Evolutionary conservation across 176 grass and related monocot genomes (phyloP).

Genomic region (Aegilops umbellulata): DNA sequence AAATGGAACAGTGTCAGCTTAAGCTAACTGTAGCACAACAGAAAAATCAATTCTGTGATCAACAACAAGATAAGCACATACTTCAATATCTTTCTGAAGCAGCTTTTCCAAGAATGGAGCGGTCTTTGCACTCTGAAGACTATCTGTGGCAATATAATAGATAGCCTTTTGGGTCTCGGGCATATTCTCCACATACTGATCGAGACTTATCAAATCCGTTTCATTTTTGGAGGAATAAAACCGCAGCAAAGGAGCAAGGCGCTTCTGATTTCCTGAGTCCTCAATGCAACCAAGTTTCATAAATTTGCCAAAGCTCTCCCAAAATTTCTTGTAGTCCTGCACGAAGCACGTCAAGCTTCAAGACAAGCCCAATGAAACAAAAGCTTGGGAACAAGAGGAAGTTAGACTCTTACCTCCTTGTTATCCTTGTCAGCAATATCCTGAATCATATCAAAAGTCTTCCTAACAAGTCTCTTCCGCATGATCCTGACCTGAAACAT

Average conservation of each 20-base stretch:
- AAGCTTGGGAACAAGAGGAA: not conserved
- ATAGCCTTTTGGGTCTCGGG: constrained; percentile 75
- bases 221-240: constrained; percentile 85
- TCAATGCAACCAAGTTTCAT: constrained; percentile 93
- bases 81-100: constrained; percentile 87
- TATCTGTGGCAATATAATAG: constrained; percentile 91
- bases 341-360: constrained; percentile 7
- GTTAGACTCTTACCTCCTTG: constrained; percentile 51
- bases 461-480: constrained; percentile 93
- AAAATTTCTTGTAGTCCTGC: constrained; percentile 90
- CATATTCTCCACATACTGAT: constrained; percentile 90
- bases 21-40: not conserved
- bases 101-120: constrained; percentile 91
- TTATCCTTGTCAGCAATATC: constrained; percentile 71
- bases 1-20: constrained; percentile 2
- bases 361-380: not conserved
- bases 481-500: constrained; percentile 79
- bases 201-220: constrained; percentile 67
- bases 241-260: constrained; percentile 57
- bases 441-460: constrained; percentile 99
- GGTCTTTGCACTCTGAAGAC: constrained; percentile 77
- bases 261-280: constrained; percentile 86
- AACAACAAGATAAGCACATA: constrained; percentile 7
- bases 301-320: constrained; percentile 94
- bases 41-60: not conserved